These are phyloP conservation scores for Arxiozyma heterogenica DNA, from an alignment of 1,139 yeast species.

Conservation along the genomic window DNA sequence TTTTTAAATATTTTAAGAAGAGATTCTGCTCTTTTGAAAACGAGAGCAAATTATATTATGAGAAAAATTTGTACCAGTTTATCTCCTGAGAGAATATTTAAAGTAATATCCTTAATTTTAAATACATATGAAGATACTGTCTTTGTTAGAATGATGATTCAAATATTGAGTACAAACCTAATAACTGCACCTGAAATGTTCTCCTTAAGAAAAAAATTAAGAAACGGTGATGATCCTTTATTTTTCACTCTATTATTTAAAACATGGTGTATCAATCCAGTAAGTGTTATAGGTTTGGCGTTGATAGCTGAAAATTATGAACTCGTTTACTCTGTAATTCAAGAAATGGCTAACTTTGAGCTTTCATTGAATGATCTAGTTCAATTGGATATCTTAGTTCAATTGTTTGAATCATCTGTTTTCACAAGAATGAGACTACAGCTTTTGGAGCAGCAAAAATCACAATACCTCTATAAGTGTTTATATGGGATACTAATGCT, in stretches of 20 bases:
- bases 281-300: constrained; percentile 81
- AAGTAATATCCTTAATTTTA: constrained; percentile 70
- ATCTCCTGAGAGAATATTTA: constrained; percentile 74
- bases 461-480: constrained; percentile 78
- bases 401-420: constrained; percentile 77
- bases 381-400: constrained; percentile 74
- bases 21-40: constrained; percentile 52
- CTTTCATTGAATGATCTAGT: constrained; percentile 55
- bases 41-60: constrained; percentile 76
- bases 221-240: constrained; percentile 54
- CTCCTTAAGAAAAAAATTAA: constrained; percentile 58
- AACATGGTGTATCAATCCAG: constrained; percentile 90
- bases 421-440: constrained; percentile 83
- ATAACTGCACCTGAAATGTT: constrained; percentile 82
- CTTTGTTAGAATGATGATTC: constrained; percentile 75
- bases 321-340: constrained; percentile 72
- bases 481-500: constrained; percentile 90
- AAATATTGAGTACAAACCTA: constrained; percentile 76
- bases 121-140: constrained; percentile 54
- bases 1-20: constrained; percentile 60
- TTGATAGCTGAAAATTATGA: constrained; percentile 84
- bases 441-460: constrained; percentile 73
- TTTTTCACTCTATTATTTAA: constrained; percentile 71
- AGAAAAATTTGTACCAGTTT: constrained; percentile 76
- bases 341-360: constrained; percentile 66